These are phyloP conservation scores for Cladophialophora chaetospira DNA, from an alignment of 2,329 filamentous ascomycete species.

Conservation along the genomic window DNA sequence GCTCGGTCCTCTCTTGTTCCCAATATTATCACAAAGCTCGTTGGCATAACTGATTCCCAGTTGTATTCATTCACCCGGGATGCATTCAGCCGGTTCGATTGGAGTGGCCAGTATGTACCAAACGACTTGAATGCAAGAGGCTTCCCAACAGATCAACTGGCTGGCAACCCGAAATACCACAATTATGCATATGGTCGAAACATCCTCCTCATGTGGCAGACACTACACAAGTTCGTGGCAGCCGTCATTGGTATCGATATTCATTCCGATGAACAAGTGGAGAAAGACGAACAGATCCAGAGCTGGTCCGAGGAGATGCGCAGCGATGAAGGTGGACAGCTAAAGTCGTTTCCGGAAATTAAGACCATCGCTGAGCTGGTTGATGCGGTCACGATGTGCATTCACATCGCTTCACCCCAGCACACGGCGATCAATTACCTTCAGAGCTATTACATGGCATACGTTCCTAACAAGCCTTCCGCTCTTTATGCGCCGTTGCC, in stretches of 20 bases:
- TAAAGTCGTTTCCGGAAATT: slow-evolving; percentile 49
- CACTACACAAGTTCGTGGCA: slow-evolving; percentile 47
- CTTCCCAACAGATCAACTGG: slow-evolving; percentile 40
- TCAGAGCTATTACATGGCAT: slow-evolving; percentile 54
- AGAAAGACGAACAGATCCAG: slow-evolving; percentile 39
- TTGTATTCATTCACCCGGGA: slow-evolving; percentile 43
- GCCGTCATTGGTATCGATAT: slow-evolving; percentile 43
- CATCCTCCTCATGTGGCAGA: slow-evolving; percentile 49
- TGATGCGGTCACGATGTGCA: slow-evolving; percentile 55
- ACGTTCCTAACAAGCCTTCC: slow-evolving; percentile 47
- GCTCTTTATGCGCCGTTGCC: slow-evolving; percentile 19
- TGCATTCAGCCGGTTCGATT: slow-evolving; percentile 51
- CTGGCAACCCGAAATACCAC: slow-evolving; percentile 40
- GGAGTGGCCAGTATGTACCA: slow-evolving; percentile 49
- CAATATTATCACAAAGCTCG: slow-evolving; percentile 46
- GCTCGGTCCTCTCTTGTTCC: slow-evolving; percentile 51
- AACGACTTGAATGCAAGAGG: slow-evolving; percentile 49
- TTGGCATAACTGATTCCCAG: slow-evolving; percentile 45
- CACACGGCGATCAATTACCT: slow-evolving; percentile 57
- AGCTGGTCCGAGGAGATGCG: slow-evolving; percentile 48
- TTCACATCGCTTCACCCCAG: slow-evolving; percentile 54
- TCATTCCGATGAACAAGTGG: slow-evolving; percentile 37
- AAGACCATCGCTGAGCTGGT: slow-evolving; percentile 45
- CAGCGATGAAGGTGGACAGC: slow-evolving; percentile 38
- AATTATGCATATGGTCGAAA: slow-evolving; percentile 55